Base-by-base conservation (phyloP, 2,329 filamentous ascomycete genomes). In the Aspergillus floridensis region DNA sequence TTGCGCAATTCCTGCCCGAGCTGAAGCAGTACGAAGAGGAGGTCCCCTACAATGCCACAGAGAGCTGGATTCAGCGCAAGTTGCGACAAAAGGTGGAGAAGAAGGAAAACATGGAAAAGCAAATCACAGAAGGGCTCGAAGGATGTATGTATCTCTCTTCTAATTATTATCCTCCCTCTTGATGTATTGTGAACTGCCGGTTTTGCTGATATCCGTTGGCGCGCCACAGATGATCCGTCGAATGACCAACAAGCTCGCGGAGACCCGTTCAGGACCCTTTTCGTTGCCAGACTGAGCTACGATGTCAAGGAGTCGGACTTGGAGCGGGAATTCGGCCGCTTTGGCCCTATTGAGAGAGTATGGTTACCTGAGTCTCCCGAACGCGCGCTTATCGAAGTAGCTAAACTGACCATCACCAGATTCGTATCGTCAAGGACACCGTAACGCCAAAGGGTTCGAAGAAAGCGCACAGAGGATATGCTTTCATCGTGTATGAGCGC, bases 401-500 rank as follows among this genome's bases (percentile, higher is more conserved):
- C 10, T 32, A 38, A 8, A 24, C 70, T 77, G 57, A 68, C 49
- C 21, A 32, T 35, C 58, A 31, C 47, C 55, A 95, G 91, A 96
- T 96, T 70, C 91, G 93, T 63, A 91, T 96, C 68, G 86, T 97
- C 67, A 86, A 86, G 70, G 89, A 96, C 74, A 88, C 87, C 4
- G 63, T 68, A 16, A 72, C 68, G 12, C 86, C 91, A 58, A 90
- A 88, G 70, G 90, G 93, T 79, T 88, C 91, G 73, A 89, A 89
- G 73, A 92, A 92, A 80, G 80, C 88, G 53, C 91, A 96, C 72
- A 85, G 89, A 70, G 95, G 95, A 63, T 99, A 99, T 77, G 95
- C 92, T 62, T 99, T 99, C 74, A 89, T 99, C 68, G 91, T 98
- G 57, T 99, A 93, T 74, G 93, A 98, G 78, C 89, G 91, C 76